A percentile compares a stretch with the other conserved stretches of the same genome.
These are phyloP conservation scores for Halenospora varia DNA, from an alignment of 495 filamentous ascomycete genomes.

Conservation along the genomic window DNA sequence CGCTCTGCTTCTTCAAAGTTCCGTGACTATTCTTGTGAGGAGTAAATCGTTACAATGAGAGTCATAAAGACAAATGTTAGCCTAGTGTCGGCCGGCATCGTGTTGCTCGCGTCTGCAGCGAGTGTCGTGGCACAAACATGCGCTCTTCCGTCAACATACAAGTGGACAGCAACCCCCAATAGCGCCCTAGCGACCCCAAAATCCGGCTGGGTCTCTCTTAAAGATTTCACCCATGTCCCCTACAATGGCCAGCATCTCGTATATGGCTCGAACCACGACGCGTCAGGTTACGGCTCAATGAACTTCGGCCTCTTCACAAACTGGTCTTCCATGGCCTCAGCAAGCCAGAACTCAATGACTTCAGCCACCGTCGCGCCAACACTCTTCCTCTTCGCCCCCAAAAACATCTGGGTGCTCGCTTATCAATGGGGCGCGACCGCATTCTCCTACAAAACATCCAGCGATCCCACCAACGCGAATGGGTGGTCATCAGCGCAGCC, in stretches of 20 bases:
- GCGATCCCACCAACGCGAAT: not conserved
- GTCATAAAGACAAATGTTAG: not conserved
- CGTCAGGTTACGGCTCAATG: slow-evolving; percentile 47
- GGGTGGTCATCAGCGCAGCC: slow-evolving; percentile 28
- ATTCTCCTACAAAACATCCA: slow-evolving; percentile 32
- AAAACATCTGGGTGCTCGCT: slow-evolving; percentile 3
- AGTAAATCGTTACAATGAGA: not conserved
- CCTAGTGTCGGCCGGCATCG: not conserved
- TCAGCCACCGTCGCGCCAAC: slow-evolving; percentile 21
- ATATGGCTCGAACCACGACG: slow-evolving; percentile 37
- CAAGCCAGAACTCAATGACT: slow-evolving; percentile 47
- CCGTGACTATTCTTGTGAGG: not conserved
- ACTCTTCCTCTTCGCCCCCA: slow-evolving; percentile 6
- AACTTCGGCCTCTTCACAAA: slow-evolving; percentile 50
- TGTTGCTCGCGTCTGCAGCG: not conserved
- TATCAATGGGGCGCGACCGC: slow-evolving; percentile 5
- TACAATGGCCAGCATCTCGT: slow-evolving; percentile 53
- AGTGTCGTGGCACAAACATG: slow-evolving; percentile 28
- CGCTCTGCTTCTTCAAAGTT: not conserved
- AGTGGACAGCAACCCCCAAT: slow-evolving; percentile 38
- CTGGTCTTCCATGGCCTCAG: slow-evolving; percentile 49
- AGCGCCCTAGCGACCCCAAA: slow-evolving; percentile 43
- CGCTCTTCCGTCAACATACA: slow-evolving; percentile 48
- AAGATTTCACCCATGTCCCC: slow-evolving; percentile 52
- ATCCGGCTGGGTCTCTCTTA: slow-evolving; percentile 47